These are phyloP conservation scores for Chenopodium suecicum DNA, from an alignment of 148 eudicot species.

Conservation along the genomic window DNA sequence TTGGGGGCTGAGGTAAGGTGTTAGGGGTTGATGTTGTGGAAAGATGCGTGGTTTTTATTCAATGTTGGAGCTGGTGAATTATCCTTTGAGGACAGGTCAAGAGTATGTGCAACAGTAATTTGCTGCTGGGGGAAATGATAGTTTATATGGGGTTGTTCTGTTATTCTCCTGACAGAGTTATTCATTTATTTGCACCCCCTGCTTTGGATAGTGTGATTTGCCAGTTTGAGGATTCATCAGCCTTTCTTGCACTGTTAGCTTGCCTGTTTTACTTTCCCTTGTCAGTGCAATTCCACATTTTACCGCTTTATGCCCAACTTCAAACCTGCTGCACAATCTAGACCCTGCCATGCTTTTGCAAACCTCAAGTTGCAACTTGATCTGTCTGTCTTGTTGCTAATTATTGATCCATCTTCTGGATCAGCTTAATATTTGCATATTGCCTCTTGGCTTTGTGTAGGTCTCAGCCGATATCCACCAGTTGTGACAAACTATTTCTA, in stretches of 20 bases:
- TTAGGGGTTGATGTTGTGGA: not conserved
- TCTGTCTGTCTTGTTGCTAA: constrained; percentile 7
- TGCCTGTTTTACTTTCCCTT: constrained; percentile 1
- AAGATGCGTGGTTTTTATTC: constrained; percentile 1
- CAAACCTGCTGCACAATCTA: constrained; percentile 7
- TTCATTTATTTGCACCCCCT: not conserved
- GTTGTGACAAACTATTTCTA: not conserved
- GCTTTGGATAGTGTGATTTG: constrained; percentile 1
- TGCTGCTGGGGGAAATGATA: constrained; percentile 6
- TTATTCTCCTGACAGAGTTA: constrained; percentile 7
- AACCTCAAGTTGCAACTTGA: constrained; percentile 4
- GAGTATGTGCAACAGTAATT: constrained; percentile 4
- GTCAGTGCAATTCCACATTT: not conserved
- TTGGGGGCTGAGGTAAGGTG: not conserved
- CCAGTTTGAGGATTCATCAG: constrained; percentile 14
- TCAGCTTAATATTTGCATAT: not conserved
- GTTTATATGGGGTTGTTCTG: not conserved
- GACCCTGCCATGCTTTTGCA: not conserved
- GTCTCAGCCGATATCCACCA: not conserved
- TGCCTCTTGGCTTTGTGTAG: constrained; percentile 9
- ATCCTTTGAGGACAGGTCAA: constrained; percentile 5
- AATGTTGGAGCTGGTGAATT: not conserved
- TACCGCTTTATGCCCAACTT: not conserved
- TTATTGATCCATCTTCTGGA: not conserved
- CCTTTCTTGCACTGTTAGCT: constrained; percentile 14